A percentile compares a stretch with the other conserved stretches of the same genome.
phyloP scores from a whole-genome alignment of 2,329 filamentous ascomycete genomes.

The Tolypocladium nubicola region DNA sequence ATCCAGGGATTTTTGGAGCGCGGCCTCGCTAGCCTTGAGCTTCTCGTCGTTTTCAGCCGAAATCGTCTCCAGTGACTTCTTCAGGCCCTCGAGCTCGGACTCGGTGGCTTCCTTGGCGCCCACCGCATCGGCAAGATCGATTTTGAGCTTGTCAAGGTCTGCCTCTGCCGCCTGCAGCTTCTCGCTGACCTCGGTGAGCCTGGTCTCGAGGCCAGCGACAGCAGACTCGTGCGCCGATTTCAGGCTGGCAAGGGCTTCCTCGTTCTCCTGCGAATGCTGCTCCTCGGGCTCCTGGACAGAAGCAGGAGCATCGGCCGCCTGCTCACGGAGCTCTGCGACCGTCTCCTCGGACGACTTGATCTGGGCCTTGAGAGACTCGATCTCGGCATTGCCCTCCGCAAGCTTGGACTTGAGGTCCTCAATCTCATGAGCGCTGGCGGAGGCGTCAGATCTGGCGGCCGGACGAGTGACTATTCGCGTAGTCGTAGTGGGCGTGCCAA shows the following conservation, averaged over 20 bases:
- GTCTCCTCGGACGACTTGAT: conserved; percentile 45
- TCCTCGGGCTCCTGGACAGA: conserved; percentile 27
- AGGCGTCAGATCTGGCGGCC: conserved; percentile 25
- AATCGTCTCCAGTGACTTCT: conserved; percentile 36
- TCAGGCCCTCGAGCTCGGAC: conserved; percentile 35
- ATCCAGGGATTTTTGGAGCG: conserved; percentile 26
- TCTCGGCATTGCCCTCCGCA: conserved; percentile 44
- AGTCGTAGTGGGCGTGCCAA: conserved; percentile 26
- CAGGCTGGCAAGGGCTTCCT: conserved; percentile 32
- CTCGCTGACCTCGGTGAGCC: conserved; percentile 36
- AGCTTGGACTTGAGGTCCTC: conserved; percentile 52
- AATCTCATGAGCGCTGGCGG: conserved; percentile 40
- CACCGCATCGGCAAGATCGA: conserved; percentile 36
- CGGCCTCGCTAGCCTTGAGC: conserved; percentile 19
- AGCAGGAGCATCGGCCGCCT: conserved; percentile 31
- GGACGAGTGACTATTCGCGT: conserved; percentile 28
- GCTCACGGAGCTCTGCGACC: conserved; percentile 41
- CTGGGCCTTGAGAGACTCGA: conserved; percentile 45
- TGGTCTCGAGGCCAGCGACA: conserved; percentile 33
- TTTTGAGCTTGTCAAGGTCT: conserved; percentile 39
- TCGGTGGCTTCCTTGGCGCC: conserved; percentile 38
- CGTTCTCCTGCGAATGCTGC: conserved; percentile 29
- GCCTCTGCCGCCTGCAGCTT: conserved; percentile 41
- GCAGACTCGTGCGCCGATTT: conserved; percentile 40
- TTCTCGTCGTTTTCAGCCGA: conserved; percentile 23